Evolutionary conservation across 2,329 filamentous ascomycete genomes (phyloP).

Genomic region (Epichloe aotearoae): DNA sequence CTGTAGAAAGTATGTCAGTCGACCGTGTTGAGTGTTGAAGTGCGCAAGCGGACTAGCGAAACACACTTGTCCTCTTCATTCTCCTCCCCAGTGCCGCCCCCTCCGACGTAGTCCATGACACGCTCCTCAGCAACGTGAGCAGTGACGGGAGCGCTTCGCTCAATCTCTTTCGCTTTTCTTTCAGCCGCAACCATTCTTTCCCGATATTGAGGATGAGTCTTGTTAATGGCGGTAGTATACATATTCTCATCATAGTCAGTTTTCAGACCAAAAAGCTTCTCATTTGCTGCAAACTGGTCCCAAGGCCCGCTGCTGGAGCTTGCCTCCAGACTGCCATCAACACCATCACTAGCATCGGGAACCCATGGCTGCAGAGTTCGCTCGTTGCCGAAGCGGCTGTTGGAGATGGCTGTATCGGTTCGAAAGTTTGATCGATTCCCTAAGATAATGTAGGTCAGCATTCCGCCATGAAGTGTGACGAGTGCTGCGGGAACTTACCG

Average conservation of each 20-base stretch:
- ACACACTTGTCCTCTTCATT: conserved; percentile 86
- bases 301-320: conserved; percentile 41
- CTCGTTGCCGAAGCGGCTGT: conserved; percentile 54
- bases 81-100: conserved; percentile 49
- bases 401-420: conserved; percentile 82
- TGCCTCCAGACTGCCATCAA: conserved; percentile 61
- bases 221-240: conserved; percentile 87
- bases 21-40: background rate
- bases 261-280: conserved; percentile 72
- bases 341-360: conserved; percentile 45
- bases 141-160: conserved; percentile 59
- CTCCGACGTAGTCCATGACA: conserved; percentile 53
- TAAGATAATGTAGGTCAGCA: conserved; percentile 20
- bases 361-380: conserved; percentile 74
- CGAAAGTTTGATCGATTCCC: conserved; percentile 59
- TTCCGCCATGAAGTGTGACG: background rate
- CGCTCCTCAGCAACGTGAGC: conserved; percentile 85
- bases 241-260: conserved; percentile 89
- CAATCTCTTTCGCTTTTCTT: conserved; percentile 79
- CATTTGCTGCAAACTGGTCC: conserved; percentile 93
- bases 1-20: conserved; percentile 26
- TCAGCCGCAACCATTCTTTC: conserved; percentile 68
- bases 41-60: background rate
- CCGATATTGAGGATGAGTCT: conserved; percentile 67
- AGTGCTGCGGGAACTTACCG: conserved; percentile 15